Conservation (phyloP, 1,284 basidiomycete genomes). For the Singerocomus rubriflavus region DNA sequence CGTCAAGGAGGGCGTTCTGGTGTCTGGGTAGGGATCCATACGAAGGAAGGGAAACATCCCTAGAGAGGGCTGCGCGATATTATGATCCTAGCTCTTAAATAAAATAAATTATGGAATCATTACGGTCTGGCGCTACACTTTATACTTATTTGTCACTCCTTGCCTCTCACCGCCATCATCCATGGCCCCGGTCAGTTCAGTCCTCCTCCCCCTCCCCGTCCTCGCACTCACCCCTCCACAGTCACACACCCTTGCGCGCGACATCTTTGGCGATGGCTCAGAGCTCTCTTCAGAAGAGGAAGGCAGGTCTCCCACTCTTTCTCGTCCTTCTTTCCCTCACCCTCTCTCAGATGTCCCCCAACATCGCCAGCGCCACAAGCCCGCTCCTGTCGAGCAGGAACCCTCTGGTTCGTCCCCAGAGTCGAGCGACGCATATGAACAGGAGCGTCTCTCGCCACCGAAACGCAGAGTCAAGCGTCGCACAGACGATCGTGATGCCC, state of each 20-base stretch:
- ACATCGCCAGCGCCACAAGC: slow-evolving; percentile 33
- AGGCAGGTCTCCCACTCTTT: slow-evolving; percentile 32
- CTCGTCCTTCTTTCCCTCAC: not conserved
- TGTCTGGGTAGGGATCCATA: slow-evolving; percentile 26
- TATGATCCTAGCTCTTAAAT: too few relatives aligned
- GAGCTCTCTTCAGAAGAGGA: slow-evolving; percentile 74
- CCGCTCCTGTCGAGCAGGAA: slow-evolving; percentile 36
- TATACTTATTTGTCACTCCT: slow-evolving; percentile 21
- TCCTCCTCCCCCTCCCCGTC: rapidly evolving
- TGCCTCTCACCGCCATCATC: not conserved
- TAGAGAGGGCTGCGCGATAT: too few relatives aligned
- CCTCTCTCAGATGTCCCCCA: slow-evolving; percentile 30
- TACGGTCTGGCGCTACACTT: too few relatives aligned
- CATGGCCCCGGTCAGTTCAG: slow-evolving; percentile 16
- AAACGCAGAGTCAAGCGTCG: slow-evolving; percentile 27
- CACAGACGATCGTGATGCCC: slow-evolving; percentile 23
- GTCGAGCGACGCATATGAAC: slow-evolving; percentile 66
- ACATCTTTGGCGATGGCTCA: slow-evolving; percentile 77
- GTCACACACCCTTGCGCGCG: slow-evolving; percentile 49
- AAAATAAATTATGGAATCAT: too few relatives aligned
- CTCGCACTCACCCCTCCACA: not conserved
- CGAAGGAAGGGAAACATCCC: slow-evolving; percentile 15
- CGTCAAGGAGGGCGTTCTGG: slow-evolving; percentile 32
- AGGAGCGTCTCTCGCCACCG: slow-evolving; percentile 43
- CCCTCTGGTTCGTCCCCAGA: slow-evolving; percentile 54